Conservation (phyloP, 73 alveolate species). For the Blepharisma stoltei region DNA sequence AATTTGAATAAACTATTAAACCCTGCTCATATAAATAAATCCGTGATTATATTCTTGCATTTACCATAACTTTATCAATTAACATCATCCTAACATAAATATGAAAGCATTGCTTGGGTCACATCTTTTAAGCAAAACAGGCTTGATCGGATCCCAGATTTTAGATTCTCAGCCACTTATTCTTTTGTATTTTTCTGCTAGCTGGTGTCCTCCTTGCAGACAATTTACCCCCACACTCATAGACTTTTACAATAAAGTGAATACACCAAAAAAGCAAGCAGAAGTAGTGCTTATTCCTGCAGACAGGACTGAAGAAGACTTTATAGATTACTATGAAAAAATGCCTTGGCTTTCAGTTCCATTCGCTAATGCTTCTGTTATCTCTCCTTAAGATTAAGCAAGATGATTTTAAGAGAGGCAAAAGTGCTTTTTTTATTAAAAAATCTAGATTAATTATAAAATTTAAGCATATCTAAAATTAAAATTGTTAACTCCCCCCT, state of each 20-base stretch:
- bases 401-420: no score
- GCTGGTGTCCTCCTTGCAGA: conserved; percentile 71
- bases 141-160: conserved; percentile 31
- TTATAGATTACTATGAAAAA: conserved; percentile 38
- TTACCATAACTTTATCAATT: no score
- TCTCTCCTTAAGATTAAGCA: no score
- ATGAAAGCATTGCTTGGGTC: conserved; percentile 23
- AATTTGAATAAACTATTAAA: no score
- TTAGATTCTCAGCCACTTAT: conserved; percentile 36
- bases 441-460: no score
- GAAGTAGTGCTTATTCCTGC: conserved; percentile 37
- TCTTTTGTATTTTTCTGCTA: conserved; percentile 63
- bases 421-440: no score
- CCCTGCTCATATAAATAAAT: no score
- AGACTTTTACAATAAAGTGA: conserved; percentile 36
- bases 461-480: no score
- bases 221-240: conserved; percentile 63
- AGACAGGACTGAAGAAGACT: conserved; percentile 36
- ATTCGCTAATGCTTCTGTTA: conserved; percentile 20
- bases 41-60: no score
- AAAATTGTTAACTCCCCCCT: no score
- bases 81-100: neutral
- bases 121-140: conserved; percentile 24
- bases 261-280: conserved; percentile 27
- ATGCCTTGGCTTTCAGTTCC: conserved; percentile 55